Evolutionary conservation across 495 filamentous ascomycete species (phyloP), one percentile per base, ranked within the genome.

Genomic region (Hypoxylon lienhwacheense): DNA sequence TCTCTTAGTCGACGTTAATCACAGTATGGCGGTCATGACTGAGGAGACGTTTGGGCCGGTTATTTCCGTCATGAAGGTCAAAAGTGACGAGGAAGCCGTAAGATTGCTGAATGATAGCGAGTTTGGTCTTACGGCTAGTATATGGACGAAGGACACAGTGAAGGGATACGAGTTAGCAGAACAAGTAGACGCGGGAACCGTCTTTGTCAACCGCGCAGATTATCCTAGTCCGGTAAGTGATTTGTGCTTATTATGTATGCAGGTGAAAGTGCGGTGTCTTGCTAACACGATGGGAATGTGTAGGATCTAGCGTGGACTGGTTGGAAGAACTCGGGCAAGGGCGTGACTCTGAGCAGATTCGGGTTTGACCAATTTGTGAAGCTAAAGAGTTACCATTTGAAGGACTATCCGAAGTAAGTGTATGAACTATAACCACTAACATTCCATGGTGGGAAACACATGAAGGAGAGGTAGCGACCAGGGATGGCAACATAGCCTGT

Each of bases 261-360:
- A 63, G 70, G 8, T 26, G 19, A 29, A 28, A 12, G 25, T 24
- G 41, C 12, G 14, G 8, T 10, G 7, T 22, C 24, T 57, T 43
- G 20, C 53, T 63, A 47, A 69, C 65, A 35, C 40, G 29, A 17
- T 53, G 31, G n/a, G n/a, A 52, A 42, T 41, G 28, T 41, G 35
- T 66, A 95, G 86, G 93, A 98, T 70, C 86, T 98, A 39, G 93
- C 93, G 8, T 98, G 93, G 93, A 91, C 89, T 1, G 93, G 93
- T 4, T 97, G 91, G 92, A 98, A 98, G 76, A 87, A 91, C 60
- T 96, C 90, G 17, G 93, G 93, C 33, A 87, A 89, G 66, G 93
- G 93, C 20, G 85, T 86, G 43, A 97, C 91, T 0, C 70, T 98
- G 66, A 93, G 91, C 67, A 88, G 75, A 59, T 92, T 89, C 47